Evolutionary conservation across 768 basidiomycete species (phyloP).

Genomic region (Trametopsis cervina): DNA sequence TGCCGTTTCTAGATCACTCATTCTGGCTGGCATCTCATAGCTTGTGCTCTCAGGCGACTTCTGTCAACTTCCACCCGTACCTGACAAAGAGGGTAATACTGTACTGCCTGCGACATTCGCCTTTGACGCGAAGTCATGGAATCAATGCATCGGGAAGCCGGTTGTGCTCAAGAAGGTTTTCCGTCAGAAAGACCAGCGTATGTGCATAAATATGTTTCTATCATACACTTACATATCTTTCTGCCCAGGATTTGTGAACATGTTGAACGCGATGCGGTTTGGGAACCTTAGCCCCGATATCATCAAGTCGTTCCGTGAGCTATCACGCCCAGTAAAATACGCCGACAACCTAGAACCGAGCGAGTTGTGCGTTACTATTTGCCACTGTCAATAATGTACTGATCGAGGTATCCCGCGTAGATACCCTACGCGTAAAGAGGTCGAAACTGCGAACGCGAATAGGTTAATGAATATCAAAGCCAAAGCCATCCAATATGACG

Average conservation of each 20-base stretch:
- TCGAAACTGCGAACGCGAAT: slow-evolving; percentile 2
- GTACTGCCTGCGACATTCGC: slow-evolving; percentile 54
- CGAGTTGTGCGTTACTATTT: slow-evolving; percentile 48
- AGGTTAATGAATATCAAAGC: slow-evolving; percentile 1
- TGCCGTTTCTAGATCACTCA: too few species aligned
- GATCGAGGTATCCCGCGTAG: not conserved
- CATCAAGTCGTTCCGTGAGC: slow-evolving; percentile 40
- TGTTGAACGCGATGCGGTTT: slow-evolving; percentile 84
- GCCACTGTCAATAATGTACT: not conserved
- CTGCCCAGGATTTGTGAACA: slow-evolving; percentile 54
- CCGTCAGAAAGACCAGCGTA: slow-evolving; percentile 79
- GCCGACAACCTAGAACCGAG: slow-evolving; percentile 75
- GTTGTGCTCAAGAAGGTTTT: slow-evolving; percentile 69
- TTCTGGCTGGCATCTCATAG: too few species aligned
- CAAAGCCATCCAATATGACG: not conserved
- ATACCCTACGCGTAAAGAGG: slow-evolving; percentile 9
- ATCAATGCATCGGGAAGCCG: slow-evolving; percentile 50
- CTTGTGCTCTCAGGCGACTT: slow-evolving; percentile 85
- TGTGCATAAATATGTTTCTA: slow-evolving; percentile 2
- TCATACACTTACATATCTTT: not conserved
- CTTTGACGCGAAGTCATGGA: slow-evolving; percentile 82
- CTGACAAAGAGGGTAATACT: slow-evolving; percentile 34
- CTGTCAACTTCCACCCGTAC: slow-evolving; percentile 84
- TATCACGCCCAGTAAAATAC: slow-evolving; percentile 55
- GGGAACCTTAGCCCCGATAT: slow-evolving; percentile 47